phyloP scores from a whole-genome alignment of 352 stramenopile genomes.

The Sclerospora graminicola region DNA sequence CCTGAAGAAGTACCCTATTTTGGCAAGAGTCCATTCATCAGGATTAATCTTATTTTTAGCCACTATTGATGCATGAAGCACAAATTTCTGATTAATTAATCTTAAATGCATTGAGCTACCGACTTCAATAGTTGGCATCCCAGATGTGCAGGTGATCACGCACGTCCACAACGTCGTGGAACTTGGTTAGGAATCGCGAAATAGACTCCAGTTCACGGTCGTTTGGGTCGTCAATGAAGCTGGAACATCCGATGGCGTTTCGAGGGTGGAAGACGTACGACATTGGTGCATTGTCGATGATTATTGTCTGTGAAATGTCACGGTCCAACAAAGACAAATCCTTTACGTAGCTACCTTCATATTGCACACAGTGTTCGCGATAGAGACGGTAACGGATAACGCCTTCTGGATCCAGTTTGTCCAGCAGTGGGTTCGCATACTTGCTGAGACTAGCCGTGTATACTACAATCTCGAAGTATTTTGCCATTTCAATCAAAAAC shows the following conservation, averaged over 20 bases:
- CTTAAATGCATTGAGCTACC: too few species aligned
- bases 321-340: conserved; percentile 93
- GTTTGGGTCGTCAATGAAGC: conserved; percentile 86
- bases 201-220: conserved; percentile 87
- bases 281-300: conserved; percentile 98
- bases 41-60: too few species aligned
- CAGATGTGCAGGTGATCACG: conserved; percentile 62
- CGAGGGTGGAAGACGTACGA: conserved; percentile 97
- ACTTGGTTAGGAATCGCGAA: conserved; percentile 46
- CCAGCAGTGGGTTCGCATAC: conserved; percentile 96
- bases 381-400: conserved; percentile 87
- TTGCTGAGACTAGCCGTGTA: conserved; percentile 97
- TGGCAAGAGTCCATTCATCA: too few species aligned
- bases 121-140: conserved; percentile 48
- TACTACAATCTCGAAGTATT: conserved; percentile 97
- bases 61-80: too few species aligned
- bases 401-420: conserved; percentile 89
- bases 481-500: conserved; percentile 93
- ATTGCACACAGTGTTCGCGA: conserved; percentile 93
- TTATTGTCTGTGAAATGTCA: conserved; percentile 91
- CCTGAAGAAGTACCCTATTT: too few species aligned
- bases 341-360: conserved; percentile 96
- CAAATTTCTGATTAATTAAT: too few species aligned
- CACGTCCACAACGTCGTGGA: conserved; percentile 44
- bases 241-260: conserved; percentile 73